Conservation (phyloP, 495 filamentous ascomycete species). For the Trypethelium eluteriae region DNA sequence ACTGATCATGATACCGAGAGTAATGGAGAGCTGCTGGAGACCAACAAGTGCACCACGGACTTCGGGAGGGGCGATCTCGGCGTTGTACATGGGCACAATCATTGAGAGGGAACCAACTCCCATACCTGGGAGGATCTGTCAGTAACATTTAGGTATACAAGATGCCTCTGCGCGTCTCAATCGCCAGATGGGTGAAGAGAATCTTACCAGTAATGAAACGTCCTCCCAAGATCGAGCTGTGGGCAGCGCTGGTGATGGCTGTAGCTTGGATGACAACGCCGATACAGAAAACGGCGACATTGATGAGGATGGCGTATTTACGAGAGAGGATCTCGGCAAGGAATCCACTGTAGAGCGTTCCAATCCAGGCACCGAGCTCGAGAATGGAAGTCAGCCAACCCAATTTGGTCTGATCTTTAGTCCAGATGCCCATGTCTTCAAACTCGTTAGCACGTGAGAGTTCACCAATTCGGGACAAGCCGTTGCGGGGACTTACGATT, state of each 20-base stretch:
- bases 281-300: slow-evolving; percentile 63
- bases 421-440: slow-evolving; percentile 58
- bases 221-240: slow-evolving; percentile 59
- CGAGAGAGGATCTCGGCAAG: slow-evolving; percentile 66
- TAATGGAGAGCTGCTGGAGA: slow-evolving; percentile 73
- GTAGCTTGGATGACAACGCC: slow-evolving; percentile 69
- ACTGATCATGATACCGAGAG: slow-evolving; percentile 71
- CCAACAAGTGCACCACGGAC: slow-evolving; percentile 66
- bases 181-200: slow-evolving; percentile 23
- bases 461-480: slow-evolving; percentile 2
- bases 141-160: neutral
- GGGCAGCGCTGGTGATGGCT: slow-evolving; percentile 47
- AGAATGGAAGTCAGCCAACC: slow-evolving; percentile 76
- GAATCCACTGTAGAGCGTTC: slow-evolving; percentile 67
- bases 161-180: neutral
- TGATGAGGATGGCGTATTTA: slow-evolving; percentile 66
- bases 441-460: slow-evolving; percentile 28
- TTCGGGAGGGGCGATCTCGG: slow-evolving; percentile 56
- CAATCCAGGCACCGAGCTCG: slow-evolving; percentile 75
- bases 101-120: slow-evolving; percentile 62
- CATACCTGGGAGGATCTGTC: slow-evolving; percentile 42
- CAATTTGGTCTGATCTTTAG: slow-evolving; percentile 54
- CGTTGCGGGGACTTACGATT: slow-evolving; percentile 19
- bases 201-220: slow-evolving; percentile 59
- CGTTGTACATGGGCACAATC: slow-evolving; percentile 63